Evolutionary conservation across 129 eudicot genomes (phyloP).

Genomic region (Centella asiatica): DNA sequence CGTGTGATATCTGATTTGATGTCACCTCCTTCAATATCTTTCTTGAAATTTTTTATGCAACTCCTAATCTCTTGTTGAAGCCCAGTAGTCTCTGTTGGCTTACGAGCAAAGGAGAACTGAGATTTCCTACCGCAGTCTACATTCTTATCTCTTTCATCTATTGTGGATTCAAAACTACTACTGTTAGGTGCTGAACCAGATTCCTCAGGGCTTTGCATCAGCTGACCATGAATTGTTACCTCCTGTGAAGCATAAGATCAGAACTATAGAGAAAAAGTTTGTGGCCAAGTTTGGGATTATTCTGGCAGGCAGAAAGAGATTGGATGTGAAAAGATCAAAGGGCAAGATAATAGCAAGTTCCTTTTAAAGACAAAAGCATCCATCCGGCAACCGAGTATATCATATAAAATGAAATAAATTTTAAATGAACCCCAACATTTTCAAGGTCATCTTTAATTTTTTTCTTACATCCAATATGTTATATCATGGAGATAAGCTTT

Average conservation of each 20-base stretch:
- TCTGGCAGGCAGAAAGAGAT: no score
- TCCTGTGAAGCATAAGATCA: conserved; percentile 13
- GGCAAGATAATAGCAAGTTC: no score
- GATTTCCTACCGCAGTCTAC: conserved; percentile 20
- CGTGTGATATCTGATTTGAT: neutral
- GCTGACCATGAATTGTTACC: conserved; percentile 20
- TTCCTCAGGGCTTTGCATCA: conserved; percentile 24
- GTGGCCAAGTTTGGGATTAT: neutral
- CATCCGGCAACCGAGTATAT: no score
- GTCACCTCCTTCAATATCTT: conserved; percentile 19
- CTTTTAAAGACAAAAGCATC: no score
- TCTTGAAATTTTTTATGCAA: conserved; percentile 39
- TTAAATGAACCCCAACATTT: no score
- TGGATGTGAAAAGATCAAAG: no score
- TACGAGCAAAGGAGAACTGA: conserved; percentile 43
- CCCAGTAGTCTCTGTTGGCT: conserved; percentile 21
- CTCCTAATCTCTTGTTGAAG: conserved; percentile 40
- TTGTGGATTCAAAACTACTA: conserved; percentile 13
- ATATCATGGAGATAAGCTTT: no score
- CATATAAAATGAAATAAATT: no score
- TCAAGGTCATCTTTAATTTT: no score
- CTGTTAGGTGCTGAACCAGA: conserved; percentile 26
- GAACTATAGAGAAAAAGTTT: neutral
- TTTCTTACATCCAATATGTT: no score
- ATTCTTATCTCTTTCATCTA: conserved; percentile 9